Evolutionary conservation across 2,329 filamentous ascomycete species (phyloP), one percentile per base, ranked within the genome.

Genomic region (Aspergillus vadensis): DNA sequence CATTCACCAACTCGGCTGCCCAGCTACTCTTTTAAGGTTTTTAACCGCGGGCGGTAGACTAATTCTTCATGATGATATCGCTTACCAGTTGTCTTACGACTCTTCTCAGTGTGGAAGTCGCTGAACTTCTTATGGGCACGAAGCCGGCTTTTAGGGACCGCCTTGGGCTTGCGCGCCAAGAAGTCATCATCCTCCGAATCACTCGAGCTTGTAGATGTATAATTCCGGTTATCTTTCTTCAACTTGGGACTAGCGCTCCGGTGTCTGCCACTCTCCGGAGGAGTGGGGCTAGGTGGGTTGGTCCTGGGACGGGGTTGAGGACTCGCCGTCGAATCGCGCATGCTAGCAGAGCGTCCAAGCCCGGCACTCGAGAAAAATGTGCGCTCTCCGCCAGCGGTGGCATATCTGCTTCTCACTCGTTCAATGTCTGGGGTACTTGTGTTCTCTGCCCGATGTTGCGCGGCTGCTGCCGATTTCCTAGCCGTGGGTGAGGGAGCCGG

Each of bases 321-420:
- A 9, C 72, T 73, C n/a, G 73, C 67, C 4, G 81, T 79, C 2
- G 82, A 79, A 65, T 82, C 80, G 39, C 83, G 80, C 58, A 81
- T 80, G 66, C 82, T 87, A 12, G 81, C 75, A 56, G 85, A 85
- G 48, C 83, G 80, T 48, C 79, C 77, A 8, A 86, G 65, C 15
- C 80, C 79, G 36, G 83, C 76, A 60, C 77, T 81, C 41, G 80
- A 80, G 66, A 86, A 79, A 58, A 83, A 83, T 0, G 82, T 87
- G 65, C 80, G 84, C 69, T 88, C 85, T 32, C 85, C 85, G 57
- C 81, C 78, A 30, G 77, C 72, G 4, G 78, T 79, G 14, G 82
- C 80, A 70, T 88, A 88, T 47, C 80, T 81, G 21, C 82, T 83
- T 51, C 85, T 80, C 7, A 77, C 74, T 44, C 85, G 80, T 79